phyloP scores from a whole-genome alignment of 805 yeast genomes.

The Scheffersomyces stipitis region DNA sequence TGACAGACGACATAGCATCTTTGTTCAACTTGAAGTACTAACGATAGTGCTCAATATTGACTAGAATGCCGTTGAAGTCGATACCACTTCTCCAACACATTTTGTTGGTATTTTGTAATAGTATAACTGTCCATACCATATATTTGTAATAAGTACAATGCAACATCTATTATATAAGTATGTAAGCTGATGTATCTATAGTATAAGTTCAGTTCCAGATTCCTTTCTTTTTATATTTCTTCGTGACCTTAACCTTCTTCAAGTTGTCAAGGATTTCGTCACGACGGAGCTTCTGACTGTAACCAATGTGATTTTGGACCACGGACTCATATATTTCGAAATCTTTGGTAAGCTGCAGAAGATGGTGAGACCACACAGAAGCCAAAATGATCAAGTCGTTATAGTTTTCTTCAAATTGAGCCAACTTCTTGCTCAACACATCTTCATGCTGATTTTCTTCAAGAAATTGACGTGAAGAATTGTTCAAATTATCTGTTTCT shows the following conservation, averaged over 20 bases:
- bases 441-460: conserved; percentile 16
- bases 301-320: conserved; percentile 86
- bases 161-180: too few species aligned
- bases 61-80: too few species aligned
- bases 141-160: too few species aligned
- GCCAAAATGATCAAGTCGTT: conserved; percentile 25
- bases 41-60: too few species aligned
- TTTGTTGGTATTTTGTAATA: too few species aligned
- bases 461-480: conserved; percentile 28
- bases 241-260: conserved; percentile 25
- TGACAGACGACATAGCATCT: conserved; percentile 25
- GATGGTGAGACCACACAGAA: conserved; percentile 53
- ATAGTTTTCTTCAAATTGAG: conserved; percentile 29
- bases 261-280: conserved; percentile 38
- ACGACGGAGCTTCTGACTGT: conserved; percentile 77
- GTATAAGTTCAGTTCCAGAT: conserved; percentile 10
- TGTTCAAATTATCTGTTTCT: conserved; percentile 34
- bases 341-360: conserved; percentile 54
- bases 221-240: conserved; percentile 12
- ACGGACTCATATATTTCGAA: conserved; percentile 80
- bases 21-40: conserved; percentile 26
- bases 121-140: too few species aligned
- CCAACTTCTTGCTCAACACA: conserved; percentile 26
- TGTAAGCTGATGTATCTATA: too few species aligned
- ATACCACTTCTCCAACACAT: too few species aligned